These are phyloP conservation scores for Cicer chorassanicum DNA, from an alignment of 306 rosid genomes.

Conservation along the genomic window DNA sequence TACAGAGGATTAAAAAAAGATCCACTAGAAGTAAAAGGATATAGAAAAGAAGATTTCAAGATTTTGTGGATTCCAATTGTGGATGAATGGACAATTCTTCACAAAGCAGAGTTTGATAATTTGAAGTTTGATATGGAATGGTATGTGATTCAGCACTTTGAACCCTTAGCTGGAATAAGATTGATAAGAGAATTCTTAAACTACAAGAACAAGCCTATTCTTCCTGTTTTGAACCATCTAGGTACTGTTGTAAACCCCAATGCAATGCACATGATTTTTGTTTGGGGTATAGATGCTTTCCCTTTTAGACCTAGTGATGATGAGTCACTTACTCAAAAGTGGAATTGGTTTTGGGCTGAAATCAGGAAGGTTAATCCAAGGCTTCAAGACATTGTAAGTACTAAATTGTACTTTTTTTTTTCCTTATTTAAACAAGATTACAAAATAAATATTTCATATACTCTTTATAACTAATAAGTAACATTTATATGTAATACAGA, in stretches of 20 bases:
- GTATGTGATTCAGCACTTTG: constrained; percentile 48
- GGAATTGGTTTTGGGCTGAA: constrained; percentile 60
- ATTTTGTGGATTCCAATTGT: constrained; percentile 56
- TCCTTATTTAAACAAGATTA: too few species aligned
- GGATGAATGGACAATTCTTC: constrained; percentile 26
- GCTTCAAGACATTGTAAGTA: constrained; percentile 47
- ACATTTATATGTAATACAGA: constrained; percentile 31
- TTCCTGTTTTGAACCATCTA: constrained; percentile 53
- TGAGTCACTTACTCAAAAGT: constrained; percentile 45
- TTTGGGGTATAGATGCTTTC: constrained; percentile 56
- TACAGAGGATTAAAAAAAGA: constrained; percentile 37
- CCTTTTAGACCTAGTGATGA: constrained; percentile 52
- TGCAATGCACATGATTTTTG: constrained; percentile 58
- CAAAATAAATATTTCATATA: too few species aligned
- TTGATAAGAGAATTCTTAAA: constrained; percentile 44
- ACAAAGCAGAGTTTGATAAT: constrained; percentile 42
- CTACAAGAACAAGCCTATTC: constrained; percentile 51
- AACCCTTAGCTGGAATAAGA: constrained; percentile 44
- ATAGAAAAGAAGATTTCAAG: constrained; percentile 50
- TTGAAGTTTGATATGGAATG: constrained; percentile 51
- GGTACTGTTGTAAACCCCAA: constrained; percentile 45
- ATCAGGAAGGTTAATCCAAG: constrained; percentile 44
- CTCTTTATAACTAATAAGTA: background rate
- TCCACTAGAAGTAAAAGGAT: constrained; percentile 47
- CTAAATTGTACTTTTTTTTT: background rate